Evolutionary conservation across 768 basidiomycete genomes (phyloP).

Genomic region (Hericium erinaceus): DNA sequence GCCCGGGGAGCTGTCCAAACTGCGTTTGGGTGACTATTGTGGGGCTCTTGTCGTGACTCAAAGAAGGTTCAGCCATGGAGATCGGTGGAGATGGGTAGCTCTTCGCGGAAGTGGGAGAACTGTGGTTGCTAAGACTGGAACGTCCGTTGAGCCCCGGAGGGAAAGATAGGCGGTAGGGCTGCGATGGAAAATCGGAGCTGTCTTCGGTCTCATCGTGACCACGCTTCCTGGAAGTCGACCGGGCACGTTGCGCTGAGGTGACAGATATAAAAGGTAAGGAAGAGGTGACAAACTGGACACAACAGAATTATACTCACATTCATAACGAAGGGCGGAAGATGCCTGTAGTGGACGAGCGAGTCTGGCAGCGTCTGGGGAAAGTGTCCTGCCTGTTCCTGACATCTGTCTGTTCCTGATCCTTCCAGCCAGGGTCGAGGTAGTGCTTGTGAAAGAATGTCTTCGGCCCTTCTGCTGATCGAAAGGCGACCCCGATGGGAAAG

Average conservation of each 20-base stretch:
- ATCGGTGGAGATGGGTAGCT: constrained; percentile 59
- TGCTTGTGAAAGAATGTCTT: constrained; percentile 12
- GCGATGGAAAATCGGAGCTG: constrained; percentile 28
- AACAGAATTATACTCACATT: constrained; percentile 20
- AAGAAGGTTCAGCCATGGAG: constrained; percentile 35
- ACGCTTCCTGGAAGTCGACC: constrained; percentile 69
- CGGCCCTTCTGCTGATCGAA: constrained; percentile 8
- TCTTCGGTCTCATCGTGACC: constrained; percentile 58
- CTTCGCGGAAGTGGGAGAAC: constrained; percentile 67
- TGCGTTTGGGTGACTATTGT: constrained; percentile 35
- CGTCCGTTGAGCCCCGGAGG: constrained; percentile 21
- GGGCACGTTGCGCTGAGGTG: constrained; percentile 52
- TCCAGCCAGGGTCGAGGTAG: constrained; percentile 1
- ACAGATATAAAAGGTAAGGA: constrained; percentile 1
- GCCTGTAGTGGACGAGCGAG: constrained; percentile 19
- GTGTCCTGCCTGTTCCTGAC: constrained; percentile 17
- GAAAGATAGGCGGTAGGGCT: constrained; percentile 16
- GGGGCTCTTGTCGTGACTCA: constrained; percentile 47
- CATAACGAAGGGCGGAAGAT: constrained; percentile 21
- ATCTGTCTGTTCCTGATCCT: constrained; percentile 16
- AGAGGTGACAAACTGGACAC: neutral
- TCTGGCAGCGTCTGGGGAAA: constrained; percentile 24
- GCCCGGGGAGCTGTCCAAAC: constrained; percentile 17
- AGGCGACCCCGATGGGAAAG: neutral
- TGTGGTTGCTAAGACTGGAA: constrained; percentile 51